A percentile compares a stretch with the other conserved stretches of the same genome.
Conservation (phyloP, 306 rosid genomes). For the Cicer bijugum region DNA sequence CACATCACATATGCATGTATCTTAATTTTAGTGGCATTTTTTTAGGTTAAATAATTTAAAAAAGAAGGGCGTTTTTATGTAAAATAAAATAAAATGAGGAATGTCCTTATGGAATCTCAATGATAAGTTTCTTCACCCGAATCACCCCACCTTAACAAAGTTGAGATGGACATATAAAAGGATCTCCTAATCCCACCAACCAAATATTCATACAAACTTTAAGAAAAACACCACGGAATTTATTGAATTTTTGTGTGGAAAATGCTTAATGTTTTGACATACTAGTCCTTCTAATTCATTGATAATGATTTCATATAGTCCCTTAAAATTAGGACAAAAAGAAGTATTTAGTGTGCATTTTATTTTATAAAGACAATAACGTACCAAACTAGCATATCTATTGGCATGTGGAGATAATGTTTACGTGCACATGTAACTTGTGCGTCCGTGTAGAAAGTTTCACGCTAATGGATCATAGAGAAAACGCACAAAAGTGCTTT, state of each 20-base stretch:
- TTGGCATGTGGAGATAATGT: too few relatives aligned
- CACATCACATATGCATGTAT: constrained; percentile 6
- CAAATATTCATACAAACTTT: not conserved
- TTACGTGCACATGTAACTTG: too few relatives aligned
- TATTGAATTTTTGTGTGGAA: too few relatives aligned
- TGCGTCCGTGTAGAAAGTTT: too few relatives aligned
- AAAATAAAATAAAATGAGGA: not conserved
- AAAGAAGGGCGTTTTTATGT: not conserved
- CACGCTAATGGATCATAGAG: not conserved
- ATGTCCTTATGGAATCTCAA: constrained; percentile 1
- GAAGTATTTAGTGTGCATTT: too few relatives aligned
- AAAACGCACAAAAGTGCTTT: not conserved
- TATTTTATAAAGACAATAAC: too few relatives aligned
- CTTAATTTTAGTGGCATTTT: not conserved
- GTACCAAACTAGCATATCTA: too few relatives aligned
- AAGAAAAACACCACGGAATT: not conserved
- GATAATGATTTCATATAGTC: too few relatives aligned
- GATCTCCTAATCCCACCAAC: not conserved
- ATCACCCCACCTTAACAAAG: constrained; percentile 3
- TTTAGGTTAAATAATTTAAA: not conserved
- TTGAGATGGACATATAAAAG: constrained; percentile 2
- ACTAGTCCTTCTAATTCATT: too few relatives aligned
- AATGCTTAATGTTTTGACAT: too few relatives aligned
- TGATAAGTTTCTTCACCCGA: constrained; percentile 2
- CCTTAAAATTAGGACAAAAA: too few relatives aligned